These are phyloP conservation scores for Thecaphora thlaspeos DNA, from an alignment of 1,284 basidiomycete species.

Conservation along the genomic window DNA sequence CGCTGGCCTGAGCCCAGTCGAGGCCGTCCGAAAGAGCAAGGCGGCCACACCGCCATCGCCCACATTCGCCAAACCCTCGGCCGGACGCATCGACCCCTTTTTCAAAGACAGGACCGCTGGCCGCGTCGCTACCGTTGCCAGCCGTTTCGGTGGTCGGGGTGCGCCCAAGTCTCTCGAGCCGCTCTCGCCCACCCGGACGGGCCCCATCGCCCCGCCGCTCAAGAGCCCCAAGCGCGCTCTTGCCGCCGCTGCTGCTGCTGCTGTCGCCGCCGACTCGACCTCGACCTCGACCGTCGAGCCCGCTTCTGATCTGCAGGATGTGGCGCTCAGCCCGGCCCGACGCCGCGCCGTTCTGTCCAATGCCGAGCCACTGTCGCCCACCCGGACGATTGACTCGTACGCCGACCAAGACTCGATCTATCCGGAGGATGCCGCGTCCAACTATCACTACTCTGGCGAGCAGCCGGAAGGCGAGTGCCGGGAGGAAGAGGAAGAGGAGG, in stretches of 20 bases:
- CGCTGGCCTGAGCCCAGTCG: constrained; percentile 20
- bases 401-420: constrained; percentile 38
- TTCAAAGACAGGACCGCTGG: constrained; percentile 41
- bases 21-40: constrained; percentile 25
- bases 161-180: not conserved
- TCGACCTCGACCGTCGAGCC: too few relatives aligned
- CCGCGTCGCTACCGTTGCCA: constrained; percentile 39
- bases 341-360: too few relatives aligned
- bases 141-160: constrained; percentile 29
- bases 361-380: too few relatives aligned
- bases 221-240: too few relatives aligned
- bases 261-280: too few relatives aligned
- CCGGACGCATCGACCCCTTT: constrained; percentile 31
- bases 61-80: not conserved
- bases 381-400: constrained; percentile 4
- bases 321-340: too few relatives aligned
- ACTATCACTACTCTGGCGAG: constrained; percentile 16
- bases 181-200: too few relatives aligned
- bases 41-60: constrained; percentile 1
- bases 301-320: too few relatives aligned
- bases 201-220: too few relatives aligned
- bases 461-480: not conserved
- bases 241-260: too few relatives aligned
- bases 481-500: not conserved
- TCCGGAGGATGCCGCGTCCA: constrained; percentile 46